Percentiles rank a stretch among this genome's conserved stretches.
Conservation (phyloP, 768 basidiomycete genomes). For the Serendipita sp. region DNA sequence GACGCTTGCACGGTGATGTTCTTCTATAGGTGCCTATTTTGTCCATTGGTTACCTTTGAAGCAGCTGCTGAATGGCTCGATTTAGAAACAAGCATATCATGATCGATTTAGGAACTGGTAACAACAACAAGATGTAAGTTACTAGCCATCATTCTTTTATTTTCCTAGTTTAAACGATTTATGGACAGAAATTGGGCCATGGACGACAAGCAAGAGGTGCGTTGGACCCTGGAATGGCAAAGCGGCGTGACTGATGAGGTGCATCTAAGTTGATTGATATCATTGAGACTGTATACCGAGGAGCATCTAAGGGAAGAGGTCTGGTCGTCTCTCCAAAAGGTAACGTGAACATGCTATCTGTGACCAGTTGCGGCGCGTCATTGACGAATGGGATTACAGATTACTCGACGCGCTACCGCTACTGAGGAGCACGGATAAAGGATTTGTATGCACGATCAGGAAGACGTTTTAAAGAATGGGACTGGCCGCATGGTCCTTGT, state of each 20-base stretch:
- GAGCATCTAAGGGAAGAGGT: constrained; percentile 95
- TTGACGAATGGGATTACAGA: constrained; percentile 26
- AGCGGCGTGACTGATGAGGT: background rate
- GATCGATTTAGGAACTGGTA: constrained; percentile 99
- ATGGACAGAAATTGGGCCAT: constrained; percentile 86
- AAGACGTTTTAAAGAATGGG: background rate
- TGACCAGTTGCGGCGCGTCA: background rate
- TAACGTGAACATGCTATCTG: constrained; percentile 19
- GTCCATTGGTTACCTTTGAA: constrained; percentile 8
- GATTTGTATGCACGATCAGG: background rate
- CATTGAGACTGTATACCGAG: constrained; percentile 94
- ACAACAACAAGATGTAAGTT: constrained; percentile 95
- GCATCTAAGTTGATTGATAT: constrained; percentile 75
- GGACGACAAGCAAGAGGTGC: constrained; percentile 93
- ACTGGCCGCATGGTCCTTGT: background rate
- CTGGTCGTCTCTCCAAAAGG: constrained; percentile 94
- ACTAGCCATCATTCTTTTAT: background rate
- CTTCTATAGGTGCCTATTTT: constrained; percentile 66
- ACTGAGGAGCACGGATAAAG: constrained; percentile 24
- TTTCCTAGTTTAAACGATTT: background rate
- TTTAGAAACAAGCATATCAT: constrained; percentile 95
- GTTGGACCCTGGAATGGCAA: constrained; percentile 13
- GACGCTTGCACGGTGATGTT: constrained; percentile 97
- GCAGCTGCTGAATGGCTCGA: constrained; percentile 3
- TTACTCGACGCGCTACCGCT: constrained; percentile 69